Base-by-base conservation (phyloP, 2,329 filamentous ascomycete genomes). In the Cryphonectria nitschkei region DNA sequence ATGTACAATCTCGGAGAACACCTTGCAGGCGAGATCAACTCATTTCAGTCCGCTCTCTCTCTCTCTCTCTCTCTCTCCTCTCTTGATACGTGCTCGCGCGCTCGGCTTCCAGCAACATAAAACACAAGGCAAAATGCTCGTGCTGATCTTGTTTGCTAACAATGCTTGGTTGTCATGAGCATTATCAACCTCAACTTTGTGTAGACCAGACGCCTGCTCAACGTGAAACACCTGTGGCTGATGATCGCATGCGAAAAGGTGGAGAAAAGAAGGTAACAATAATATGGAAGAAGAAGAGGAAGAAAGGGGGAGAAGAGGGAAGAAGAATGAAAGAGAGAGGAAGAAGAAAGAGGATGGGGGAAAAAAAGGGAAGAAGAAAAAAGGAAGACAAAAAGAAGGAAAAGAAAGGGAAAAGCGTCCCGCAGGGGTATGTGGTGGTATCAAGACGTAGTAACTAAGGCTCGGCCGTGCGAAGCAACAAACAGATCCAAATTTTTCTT, bases 351-450 rank as follows among this genome's bases (percentile, higher is more conserved):
- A 50, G 26, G 22, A 50, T n/a, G n/a, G n/a, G 26, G 34, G 2
- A 65, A 22, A n/a, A n/a, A 14, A 13, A 37, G 32, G 19, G 7
- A 46, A 14, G 43, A 65, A 19, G 32, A 13, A 50, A 50, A 29
- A 32, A 54, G 14, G 22, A 19, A 65, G 26, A 32, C n/a, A 34
- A 46, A n/a, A 19, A 16, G 16, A 16, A 54, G 37, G 56, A 56
- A 62, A 70, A 29, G 61, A 52, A 43, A 32, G 14, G 34, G 34
- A 54, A 56, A 19, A 50, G 16, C 46, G 39, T 34, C 66, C 22
- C 52, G 16, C 64, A 66, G 65, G 71, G 67, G 69, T 41, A 68
- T 67, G 70, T 64, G 46, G 68, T 72, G 71, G 71, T 73, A 73
- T 73, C 71, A 73, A 71, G 67, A 61, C 56, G 69, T 58, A 65